Evolutionary conservation across 768 basidiomycete species (phyloP).

Genomic region (Mycena indigotica): DNA sequence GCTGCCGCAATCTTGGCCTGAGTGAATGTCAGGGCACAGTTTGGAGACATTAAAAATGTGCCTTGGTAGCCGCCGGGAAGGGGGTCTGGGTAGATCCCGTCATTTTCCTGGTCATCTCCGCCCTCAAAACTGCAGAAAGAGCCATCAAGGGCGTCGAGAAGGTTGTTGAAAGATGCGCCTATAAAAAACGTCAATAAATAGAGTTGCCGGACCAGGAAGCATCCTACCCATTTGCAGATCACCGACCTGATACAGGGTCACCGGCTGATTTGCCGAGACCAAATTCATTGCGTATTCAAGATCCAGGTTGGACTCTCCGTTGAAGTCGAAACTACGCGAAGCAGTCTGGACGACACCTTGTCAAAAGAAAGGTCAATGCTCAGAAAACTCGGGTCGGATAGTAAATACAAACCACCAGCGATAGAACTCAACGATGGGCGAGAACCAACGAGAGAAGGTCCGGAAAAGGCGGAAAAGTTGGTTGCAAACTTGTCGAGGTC

Average conservation of each 20-base stretch:
- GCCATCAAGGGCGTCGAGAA: constrained; percentile 50
- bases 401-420: constrained; percentile 43
- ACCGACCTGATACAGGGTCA: constrained; percentile 48
- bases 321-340: constrained; percentile 44
- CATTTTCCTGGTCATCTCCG: constrained; percentile 41
- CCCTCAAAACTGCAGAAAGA: constrained; percentile 47
- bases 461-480: constrained; percentile 37
- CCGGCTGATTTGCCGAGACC: constrained; percentile 39
- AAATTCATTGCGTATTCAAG: constrained; percentile 58
- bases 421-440: constrained; percentile 34
- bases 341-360: constrained; percentile 48
- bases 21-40: not conserved
- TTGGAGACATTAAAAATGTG: constrained; percentile 9
- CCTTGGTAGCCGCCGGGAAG: constrained; percentile 35
- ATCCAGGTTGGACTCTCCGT: constrained; percentile 61
- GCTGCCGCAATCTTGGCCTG: constrained; percentile 39
- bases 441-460: constrained; percentile 33
- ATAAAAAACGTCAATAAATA: not conserved
- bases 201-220: not conserved
- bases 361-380: too few relatives aligned
- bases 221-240: constrained; percentile 42
- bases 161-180: constrained; percentile 52
- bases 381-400: too few relatives aligned
- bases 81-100: constrained; percentile 38
- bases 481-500: constrained; percentile 49